Evolutionary conservation across 129 eudicot species (phyloP).

Genomic region (Heracleum sosnowskyi): DNA sequence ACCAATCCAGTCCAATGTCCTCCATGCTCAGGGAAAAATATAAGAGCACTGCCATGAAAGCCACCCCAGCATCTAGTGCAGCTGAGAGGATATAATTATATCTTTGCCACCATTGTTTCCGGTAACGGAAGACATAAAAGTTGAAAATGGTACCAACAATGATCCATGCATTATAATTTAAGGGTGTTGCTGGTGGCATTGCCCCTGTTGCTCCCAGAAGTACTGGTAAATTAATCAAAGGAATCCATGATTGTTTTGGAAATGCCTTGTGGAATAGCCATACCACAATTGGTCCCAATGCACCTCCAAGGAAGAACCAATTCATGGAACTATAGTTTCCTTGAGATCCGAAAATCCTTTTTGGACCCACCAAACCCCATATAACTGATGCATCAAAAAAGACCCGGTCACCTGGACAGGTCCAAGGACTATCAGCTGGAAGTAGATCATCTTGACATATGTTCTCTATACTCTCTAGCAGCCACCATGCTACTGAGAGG

Average conservation of each 20-base stretch:
- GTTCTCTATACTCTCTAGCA: slow-evolving; percentile 59
- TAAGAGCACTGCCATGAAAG: slow-evolving; percentile 79
- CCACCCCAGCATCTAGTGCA: slow-evolving; percentile 91
- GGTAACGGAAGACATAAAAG: slow-evolving; percentile 68
- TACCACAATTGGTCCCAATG: slow-evolving; percentile 61
- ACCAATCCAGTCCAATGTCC: slow-evolving; percentile 50
- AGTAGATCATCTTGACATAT: slow-evolving; percentile 80
- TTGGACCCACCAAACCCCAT: slow-evolving; percentile 96
- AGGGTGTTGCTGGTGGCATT: slow-evolving; percentile 88
- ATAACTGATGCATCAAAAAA: slow-evolving; percentile 93
- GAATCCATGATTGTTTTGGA: slow-evolving; percentile 82
- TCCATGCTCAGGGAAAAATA: slow-evolving; percentile 59
- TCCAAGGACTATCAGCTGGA: slow-evolving; percentile 90
- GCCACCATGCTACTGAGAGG: slow-evolving; percentile 73
- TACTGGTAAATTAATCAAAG: slow-evolving; percentile 76
- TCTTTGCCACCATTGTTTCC: slow-evolving; percentile 91
- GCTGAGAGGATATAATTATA: slow-evolving; percentile 86
- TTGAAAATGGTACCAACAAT: slow-evolving; percentile 68
- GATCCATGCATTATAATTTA: slow-evolving; percentile 75
- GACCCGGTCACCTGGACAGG: slow-evolving; percentile 83
- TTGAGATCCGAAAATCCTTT: slow-evolving; percentile 61
- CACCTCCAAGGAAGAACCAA: slow-evolving; percentile 90
- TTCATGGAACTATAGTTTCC: slow-evolving; percentile 82
- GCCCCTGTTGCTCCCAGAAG: slow-evolving; percentile 65
- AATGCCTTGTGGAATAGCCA: slow-evolving; percentile 86